Conservation (phyloP, 306 rosid species). For the Benincasa hispida region DNA sequence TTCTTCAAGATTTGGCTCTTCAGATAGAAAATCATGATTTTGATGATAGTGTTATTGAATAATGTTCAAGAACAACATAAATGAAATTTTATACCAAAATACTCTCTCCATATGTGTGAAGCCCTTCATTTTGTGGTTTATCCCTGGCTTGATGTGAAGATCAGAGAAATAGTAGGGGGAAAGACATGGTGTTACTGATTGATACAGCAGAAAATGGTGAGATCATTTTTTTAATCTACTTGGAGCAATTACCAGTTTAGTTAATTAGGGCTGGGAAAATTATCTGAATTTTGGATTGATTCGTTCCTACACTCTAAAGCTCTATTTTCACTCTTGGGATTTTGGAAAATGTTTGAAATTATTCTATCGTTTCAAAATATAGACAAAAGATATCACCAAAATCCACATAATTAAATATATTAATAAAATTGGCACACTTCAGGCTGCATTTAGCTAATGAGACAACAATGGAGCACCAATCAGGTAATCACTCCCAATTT, state of each 20-base stretch:
- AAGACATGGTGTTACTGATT: background rate
- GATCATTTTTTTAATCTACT: background rate
- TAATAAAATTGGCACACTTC: too few relatives aligned
- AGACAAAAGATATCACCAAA: background rate
- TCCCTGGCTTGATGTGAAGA: background rate
- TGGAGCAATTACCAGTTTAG: background rate
- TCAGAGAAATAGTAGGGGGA: background rate
- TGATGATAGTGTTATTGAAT: conserved; percentile 9
- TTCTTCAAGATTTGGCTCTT: conserved; percentile 47
- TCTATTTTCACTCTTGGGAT: background rate
- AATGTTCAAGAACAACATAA: conserved; percentile 11
- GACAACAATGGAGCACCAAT: too few relatives aligned
- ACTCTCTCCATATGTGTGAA: background rate
- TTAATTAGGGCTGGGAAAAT: background rate
- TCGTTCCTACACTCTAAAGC: background rate
- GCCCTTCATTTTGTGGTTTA: background rate
- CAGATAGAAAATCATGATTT: conserved; percentile 38
- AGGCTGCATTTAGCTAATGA: too few relatives aligned
- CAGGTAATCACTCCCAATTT: too few relatives aligned
- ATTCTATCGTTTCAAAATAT: background rate
- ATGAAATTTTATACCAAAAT: background rate
- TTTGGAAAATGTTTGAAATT: background rate
- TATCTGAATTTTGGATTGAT: background rate
- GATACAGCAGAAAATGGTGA: background rate
- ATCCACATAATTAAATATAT: too few relatives aligned